A percentile compares a stretch with the other conserved stretches of the same genome.
Conservation (phyloP, 371 early-diverging fungal species). For the Chytridium lagenaria region DNA sequence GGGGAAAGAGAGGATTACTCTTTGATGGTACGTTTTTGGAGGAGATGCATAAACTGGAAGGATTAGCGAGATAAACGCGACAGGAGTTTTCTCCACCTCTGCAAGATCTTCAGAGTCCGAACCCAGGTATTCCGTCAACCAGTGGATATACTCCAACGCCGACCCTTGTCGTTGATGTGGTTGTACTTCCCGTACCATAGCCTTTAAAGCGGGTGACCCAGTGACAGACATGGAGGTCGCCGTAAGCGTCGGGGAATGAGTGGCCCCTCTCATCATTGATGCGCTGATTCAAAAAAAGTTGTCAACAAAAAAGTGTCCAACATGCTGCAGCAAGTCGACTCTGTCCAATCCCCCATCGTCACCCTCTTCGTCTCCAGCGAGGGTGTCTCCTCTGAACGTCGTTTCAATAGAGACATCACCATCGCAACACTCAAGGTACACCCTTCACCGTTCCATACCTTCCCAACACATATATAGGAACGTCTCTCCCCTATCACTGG, state of each 20-base stretch:
- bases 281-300: not conserved
- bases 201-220: no score
- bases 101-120: not conserved
- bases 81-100: not conserved
- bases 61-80: no score
- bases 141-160: not conserved
- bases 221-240: no score
- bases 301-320: not conserved
- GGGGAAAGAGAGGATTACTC: not conserved
- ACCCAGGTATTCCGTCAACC: not conserved
- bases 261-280: no score
- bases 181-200: no score
- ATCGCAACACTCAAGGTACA: constrained; percentile 75
- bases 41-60: not conserved
- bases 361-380: constrained; percentile 78
- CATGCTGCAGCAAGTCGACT: constrained; percentile 10
- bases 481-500: constrained; percentile 91
- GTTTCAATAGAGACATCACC: constrained; percentile 78
- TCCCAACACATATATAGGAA: not conserved
- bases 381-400: constrained; percentile 73
- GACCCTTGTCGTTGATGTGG: no score
- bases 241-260: no score
- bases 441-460: not conserved
- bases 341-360: constrained; percentile 52
- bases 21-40: not conserved